Percentiles rank a stretch among this genome's conserved stretches.
phyloP scores from a whole-genome alignment of 495 filamentous ascomycete genomes.

The Podospora bellae-mahoneyi region DNA sequence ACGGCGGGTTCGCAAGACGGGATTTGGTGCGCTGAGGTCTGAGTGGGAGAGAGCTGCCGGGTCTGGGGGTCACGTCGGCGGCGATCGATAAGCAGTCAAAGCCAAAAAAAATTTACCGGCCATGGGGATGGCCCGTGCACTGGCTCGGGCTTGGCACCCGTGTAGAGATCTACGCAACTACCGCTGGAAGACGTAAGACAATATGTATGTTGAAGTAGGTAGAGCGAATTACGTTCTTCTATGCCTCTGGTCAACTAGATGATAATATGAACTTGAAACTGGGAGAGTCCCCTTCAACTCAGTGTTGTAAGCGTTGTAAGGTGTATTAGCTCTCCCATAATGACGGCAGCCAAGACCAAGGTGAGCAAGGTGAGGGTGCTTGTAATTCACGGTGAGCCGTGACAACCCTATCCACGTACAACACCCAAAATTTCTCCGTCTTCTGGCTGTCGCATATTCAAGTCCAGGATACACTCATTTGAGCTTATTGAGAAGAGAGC shows the following conservation, averaged over 20 bases:
- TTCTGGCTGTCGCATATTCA: neutral
- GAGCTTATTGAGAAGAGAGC: neutral
- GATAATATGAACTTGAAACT: too few species aligned
- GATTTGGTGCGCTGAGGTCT: constrained; percentile 12
- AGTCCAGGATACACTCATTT: neutral
- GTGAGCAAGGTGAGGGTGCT: neutral
- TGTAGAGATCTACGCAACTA: neutral
- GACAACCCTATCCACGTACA: constrained; percentile 1
- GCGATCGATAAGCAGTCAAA: constrained; percentile 21
- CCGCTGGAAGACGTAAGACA: neutral
- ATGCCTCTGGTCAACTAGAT: too few species aligned
- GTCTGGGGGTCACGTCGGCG: constrained; percentile 18
- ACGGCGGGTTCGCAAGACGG: constrained; percentile 9
- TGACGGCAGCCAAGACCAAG: constrained; percentile 4
- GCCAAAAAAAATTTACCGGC: constrained; percentile 32
- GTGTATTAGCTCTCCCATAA: neutral
- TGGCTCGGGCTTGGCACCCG: constrained; percentile 6
- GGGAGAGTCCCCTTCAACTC: neutral
- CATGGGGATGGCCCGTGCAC: constrained; percentile 24
- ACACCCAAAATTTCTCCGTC: constrained; percentile 6
- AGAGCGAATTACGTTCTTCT: too few species aligned
- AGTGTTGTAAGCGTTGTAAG: neutral
- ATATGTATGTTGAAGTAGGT: neutral
- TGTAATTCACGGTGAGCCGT: constrained; percentile 12
- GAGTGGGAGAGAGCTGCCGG: constrained; percentile 15